A percentile compares a stretch with the other conserved stretches of the same genome.
These are phyloP conservation scores for Cyberlindnera americana DNA, from an alignment of 805 yeast genomes.

Conservation along the genomic window DNA sequence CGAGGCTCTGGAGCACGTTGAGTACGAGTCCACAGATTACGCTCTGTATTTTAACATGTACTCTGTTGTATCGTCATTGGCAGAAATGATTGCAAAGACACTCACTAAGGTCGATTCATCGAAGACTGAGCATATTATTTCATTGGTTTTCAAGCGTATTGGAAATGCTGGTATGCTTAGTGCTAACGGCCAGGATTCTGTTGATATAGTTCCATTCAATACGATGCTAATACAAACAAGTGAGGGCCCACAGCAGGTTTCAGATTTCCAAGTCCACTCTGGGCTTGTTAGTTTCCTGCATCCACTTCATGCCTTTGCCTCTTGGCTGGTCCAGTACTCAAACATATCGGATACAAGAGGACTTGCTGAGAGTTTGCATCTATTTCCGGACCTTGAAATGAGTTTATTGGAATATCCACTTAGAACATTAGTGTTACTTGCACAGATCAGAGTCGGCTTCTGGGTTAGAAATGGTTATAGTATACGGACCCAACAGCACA, in stretches of 20 bases:
- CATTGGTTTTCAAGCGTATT: slow-evolving; percentile 12
- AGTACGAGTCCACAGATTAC: slow-evolving; percentile 81
- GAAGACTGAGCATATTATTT: slow-evolving; percentile 3
- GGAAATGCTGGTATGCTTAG: neutral
- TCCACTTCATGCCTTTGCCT: slow-evolving; percentile 70
- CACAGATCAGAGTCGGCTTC: slow-evolving; percentile 83
- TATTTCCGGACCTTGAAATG: slow-evolving; percentile 8
- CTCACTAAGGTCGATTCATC: slow-evolving; percentile 22
- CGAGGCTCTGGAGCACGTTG: slow-evolving; percentile 79
- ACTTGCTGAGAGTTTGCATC: slow-evolving; percentile 8
- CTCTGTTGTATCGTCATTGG: slow-evolving; percentile 62
- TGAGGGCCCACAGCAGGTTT: slow-evolving; percentile 26
- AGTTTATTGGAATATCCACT: slow-evolving; percentile 64
- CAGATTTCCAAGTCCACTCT: slow-evolving; percentile 40
- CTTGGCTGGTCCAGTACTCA: slow-evolving; percentile 64
- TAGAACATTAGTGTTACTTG: slow-evolving; percentile 67
- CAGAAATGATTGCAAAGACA: slow-evolving; percentile 49
- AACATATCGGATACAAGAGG: slow-evolving; percentile 18
- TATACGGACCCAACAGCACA: slow-evolving; percentile 70
- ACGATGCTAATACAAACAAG: slow-evolving; percentile 20
- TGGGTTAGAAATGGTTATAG: slow-evolving; percentile 96
- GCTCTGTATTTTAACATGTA: slow-evolving; percentile 34
- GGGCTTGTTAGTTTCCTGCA: slow-evolving; percentile 69
- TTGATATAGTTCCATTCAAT: slow-evolving; percentile 12
- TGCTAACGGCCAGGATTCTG: neutral